Base-by-base conservation (phyloP, 495 filamentous ascomycete genomes). In the Tetracladium setigerum region DNA sequence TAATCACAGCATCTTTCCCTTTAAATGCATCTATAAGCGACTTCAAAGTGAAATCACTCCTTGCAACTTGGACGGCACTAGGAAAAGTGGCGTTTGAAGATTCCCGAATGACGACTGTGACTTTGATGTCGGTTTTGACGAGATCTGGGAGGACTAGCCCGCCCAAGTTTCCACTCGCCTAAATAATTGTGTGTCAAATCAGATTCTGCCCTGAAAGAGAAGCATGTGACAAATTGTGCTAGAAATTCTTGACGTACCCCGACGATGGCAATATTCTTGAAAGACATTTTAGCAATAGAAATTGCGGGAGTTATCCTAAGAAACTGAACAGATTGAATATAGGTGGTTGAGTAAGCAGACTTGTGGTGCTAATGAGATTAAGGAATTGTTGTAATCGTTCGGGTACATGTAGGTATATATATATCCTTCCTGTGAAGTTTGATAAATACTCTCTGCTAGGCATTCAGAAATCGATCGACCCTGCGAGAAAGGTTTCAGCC, bases 1-100 rank as follows among this genome's bases (percentile, higher is more conserved):
- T 78, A 32, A 84, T 68, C 1, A 81, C 68, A 1, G 78, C 77
- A 54, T 84, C 81, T 41, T 80, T 72, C 16, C 68, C 73, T 5
- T 54, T 37, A 16, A 84, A 62, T 3, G 70, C 76, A 1, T 56
- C 27, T 1, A 60, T 67, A n/a, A 85, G 65, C 0, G 70, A 70
- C 11, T 74, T 65, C 6, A 70, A 44, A 0, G 76, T 82, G 55
- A 75, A 81, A 56, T 84, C 70, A 17, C 74, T 76, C 17, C 60
- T 58, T 41, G 64, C 62, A 24, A 76, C 53, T 7, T 53, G 44
- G 15, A 73, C 65, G 8, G 47, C 54, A 2, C 53, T 18, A 50
- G 65, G 61, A 58, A 68, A 57, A 0, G 57, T 65, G 17, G 61
- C 52, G n/a, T 65, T 57, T 4, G 67, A 73, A 12, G 42, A 50